Evolutionary conservation across 441 rosid genomes (phyloP), one percentile per base, ranked within the genome.

Genomic region (Populus hybrid): DNA sequence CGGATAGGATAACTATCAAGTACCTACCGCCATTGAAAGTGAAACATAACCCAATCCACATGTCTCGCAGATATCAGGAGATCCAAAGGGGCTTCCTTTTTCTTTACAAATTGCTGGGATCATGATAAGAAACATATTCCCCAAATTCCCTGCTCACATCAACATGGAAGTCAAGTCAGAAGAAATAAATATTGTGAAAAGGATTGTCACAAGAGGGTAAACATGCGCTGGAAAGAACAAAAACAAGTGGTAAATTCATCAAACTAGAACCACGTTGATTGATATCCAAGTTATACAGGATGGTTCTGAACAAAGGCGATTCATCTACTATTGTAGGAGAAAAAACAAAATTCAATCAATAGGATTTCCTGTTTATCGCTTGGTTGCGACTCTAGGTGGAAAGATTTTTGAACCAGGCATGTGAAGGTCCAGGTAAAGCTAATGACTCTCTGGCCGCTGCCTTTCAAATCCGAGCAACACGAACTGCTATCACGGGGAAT

Each of bases 91-190:
- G 67, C 93, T 92, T 74, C 92, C 94, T 80, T 84, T 89, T 70
- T 94, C 98, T 77, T 89, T 88, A 78, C 98, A 93, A 42, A 93
- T 82, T 63, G 97, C 94, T 72, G 97, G 98, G 74, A 94, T 90
- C 81, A 94, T 88, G 9, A 93, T 85, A 70, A 94, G 92, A 57
- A 85, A 89, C 93, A 94, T 85, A 80, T 89, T 88, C 77, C 97
- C 97, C 83, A 92, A 75, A 83, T 92, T 94, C 63, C 99, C 99
- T 93, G 81, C 79, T 24, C 69, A 61, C 14, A 76, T 42, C 28
- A 73, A 68, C 32, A 6, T 9, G 24, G 21, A 23, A 53, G 8
- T 57, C 26, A 63, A 63, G 8, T 20, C 28, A 63, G 4, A 63
- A 63, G 24, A 63, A 20, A 63, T n/a, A 63, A 10, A 42, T 63